Base-by-base conservation (phyloP, 2,329 filamentous ascomycete species). In the Aspergillus candidus region DNA sequence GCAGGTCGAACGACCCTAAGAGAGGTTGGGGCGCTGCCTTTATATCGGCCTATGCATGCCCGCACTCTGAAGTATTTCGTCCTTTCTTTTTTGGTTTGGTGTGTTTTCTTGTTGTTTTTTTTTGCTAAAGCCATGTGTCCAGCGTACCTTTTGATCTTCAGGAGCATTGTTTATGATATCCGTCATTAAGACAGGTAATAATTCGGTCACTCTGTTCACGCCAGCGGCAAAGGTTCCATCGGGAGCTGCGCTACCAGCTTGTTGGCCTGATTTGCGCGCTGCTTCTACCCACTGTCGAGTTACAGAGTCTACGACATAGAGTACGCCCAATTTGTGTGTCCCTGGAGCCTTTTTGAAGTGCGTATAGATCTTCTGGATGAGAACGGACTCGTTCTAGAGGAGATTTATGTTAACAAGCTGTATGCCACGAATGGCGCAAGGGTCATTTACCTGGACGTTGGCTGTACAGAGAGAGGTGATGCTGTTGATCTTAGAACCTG, bases 291-390 rank as follows among this genome's bases (percentile, higher is more conserved):
- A 98, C 75, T 94, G 91, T 72, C 93, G 88, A 69, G 90, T 91
- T 80, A 98, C 90, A 76, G 91, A 95, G 79, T 98, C 93, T 90
- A 98, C 88, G 73, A 97, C 90, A 83, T 98, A 98, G 73, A 98
- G 84, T 65, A 96, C 90, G 72, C 93, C 93, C 70, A 98, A 80
- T 74, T 98, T 98, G 80, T 98, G 91, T 67, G 89, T 94, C 66
- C 82, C 82, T 48, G 88, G 88, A 56, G 90, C 84, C 71, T 93
- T 94, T 72, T 94, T 95, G 78, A 97, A 94, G 64, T 96, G 90
- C 55, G 90, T 94, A 72, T 87, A 95, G 62, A 98, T 85, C 69
- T 94, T 96, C 69, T 95, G 89, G 59, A 97, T 88, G 63, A 98
- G 82, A 59, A 90, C 83, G 43, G 88, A 93, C 74, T 97, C 91